phyloP scores from a whole-genome alignment of 2,329 filamentous ascomycete species.

The Cordyceps cicadae region DNA sequence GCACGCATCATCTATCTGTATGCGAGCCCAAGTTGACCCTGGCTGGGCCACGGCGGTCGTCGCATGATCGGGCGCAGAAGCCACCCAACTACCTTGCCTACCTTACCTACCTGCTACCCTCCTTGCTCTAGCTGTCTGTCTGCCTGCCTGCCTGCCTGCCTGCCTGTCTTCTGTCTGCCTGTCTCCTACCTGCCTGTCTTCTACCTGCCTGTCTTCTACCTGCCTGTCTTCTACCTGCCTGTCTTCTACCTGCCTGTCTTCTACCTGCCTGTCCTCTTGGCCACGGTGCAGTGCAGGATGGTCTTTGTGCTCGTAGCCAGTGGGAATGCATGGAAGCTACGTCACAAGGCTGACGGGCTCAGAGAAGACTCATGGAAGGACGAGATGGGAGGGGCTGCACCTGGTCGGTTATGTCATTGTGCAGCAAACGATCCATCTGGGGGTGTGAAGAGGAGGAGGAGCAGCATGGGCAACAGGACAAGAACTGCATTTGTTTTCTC shows the following conservation, averaged over 20 bases:
- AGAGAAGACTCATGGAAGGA: background rate
- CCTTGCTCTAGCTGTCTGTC: too few species aligned
- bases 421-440: background rate
- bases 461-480: background rate
- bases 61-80: constrained; percentile 7
- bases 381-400: background rate
- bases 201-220: too few species aligned
- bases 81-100: background rate
- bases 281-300: background rate
- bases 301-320: background rate
- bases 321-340: background rate
- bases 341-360: constrained; percentile 7
- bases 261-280: background rate
- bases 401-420: constrained; percentile 4
- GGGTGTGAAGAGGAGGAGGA: background rate
- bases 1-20: background rate
- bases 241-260: too few species aligned
- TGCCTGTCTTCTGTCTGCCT: too few species aligned
- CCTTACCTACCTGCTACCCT: too few species aligned
- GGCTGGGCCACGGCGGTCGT: background rate
- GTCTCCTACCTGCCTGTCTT: background rate
- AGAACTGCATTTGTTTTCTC: background rate
- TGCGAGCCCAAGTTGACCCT: background rate
- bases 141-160: too few species aligned
- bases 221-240: too few species aligned